Evolutionary conservation across 306 rosid species (phyloP), one percentile per base, ranked within the genome.

Genomic region (Senna tora): DNA sequence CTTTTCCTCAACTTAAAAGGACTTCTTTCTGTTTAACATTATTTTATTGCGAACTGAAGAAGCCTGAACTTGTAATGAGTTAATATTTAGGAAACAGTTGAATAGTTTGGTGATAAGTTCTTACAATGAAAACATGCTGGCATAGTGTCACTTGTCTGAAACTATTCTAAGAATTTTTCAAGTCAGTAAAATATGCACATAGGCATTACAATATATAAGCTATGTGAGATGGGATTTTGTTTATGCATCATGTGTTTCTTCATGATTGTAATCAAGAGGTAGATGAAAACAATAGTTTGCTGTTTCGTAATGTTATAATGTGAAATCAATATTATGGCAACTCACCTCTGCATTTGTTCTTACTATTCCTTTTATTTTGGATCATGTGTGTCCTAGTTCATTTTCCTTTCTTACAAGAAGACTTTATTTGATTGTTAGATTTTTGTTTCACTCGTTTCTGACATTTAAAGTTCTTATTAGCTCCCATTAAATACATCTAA

Each of bases 1-100:
- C 38, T 42, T 43, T 43, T 64, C 69, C 20, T 65, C 68, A 63
- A 13, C 21, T 58, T 20, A 11, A 69, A 36, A 13, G 14, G n/a
- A 53, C 25, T n/a, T 14, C 45, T 14, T 41, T 5, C 6, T 13
- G 0, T 12, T 15, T 14, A 12, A 43, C n/a, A 11, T 2, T 14
- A 2, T 14, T 15, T 25, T 56, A 22, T 56, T 9, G 22, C 20
- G 1, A 5, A 15, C 22, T 4, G 52, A 39, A 38, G 11, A 4
- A 21, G 7, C 46, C 46, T 41, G 13, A 41, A 41, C 64, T 30
- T 57, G n/a, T 34, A 28, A 55, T 55, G 39, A 55, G 62, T 9
- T 25, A 15, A 12, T 25, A 14, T 12, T 12, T 28, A 25, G 25
- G 62, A 12, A 13, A 13, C 1, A 2, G 6, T 56, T 56, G 17